Evolutionary conservation across 768 basidiomycete species (phyloP), one percentile per base, ranked within the genome.

Genomic region (Leccinum obscurum): DNA sequence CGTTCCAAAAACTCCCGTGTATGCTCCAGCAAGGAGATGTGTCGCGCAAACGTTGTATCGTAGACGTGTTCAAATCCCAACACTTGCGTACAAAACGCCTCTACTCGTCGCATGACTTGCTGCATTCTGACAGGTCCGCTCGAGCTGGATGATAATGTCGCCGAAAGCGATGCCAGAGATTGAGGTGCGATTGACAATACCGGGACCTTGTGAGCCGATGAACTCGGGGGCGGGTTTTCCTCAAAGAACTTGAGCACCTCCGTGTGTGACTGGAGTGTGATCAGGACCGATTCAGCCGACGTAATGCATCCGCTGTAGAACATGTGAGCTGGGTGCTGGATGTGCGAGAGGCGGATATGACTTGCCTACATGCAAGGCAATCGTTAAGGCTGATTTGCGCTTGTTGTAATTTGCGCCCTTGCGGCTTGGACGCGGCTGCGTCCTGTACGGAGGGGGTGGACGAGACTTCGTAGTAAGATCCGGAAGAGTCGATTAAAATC

Each of bases 341-440:
- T 15, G 24, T 11, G 34, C 24, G 30, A 5, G 39, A 26, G 10
- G 3, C 14, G 32, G 55, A 56, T 46, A 46, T 20, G 46, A 78
- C 88, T 55, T 69, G 93, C 95, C 94, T 97, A 83, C 97, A 98
- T 26, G 97, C 97, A 51, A 99, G 81, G 77, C 97, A 99, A 71
- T 99, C 97, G 65, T 97, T 98, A 67, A 99, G 75, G 71, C 88
- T 98, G 65, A 99, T 93, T 73, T 98, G 91, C 2, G 97, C 97
- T 66, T 93, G 93, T 67, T 93, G 85, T 11, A 99, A 81, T 75
- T 92, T 95, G 73, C 80, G 81, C 34, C 56, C 69, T 48, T 66
- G 32, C 15, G 67, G 64, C 32, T 76, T 77, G 55, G 58, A n/a
- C 32, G 62, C 48, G 17, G 62, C 48, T 57, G 57, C 32, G 63